Base-by-base conservation (phyloP, 1,284 basidiomycete genomes). In the Pseudozyma thailandica region DNA sequence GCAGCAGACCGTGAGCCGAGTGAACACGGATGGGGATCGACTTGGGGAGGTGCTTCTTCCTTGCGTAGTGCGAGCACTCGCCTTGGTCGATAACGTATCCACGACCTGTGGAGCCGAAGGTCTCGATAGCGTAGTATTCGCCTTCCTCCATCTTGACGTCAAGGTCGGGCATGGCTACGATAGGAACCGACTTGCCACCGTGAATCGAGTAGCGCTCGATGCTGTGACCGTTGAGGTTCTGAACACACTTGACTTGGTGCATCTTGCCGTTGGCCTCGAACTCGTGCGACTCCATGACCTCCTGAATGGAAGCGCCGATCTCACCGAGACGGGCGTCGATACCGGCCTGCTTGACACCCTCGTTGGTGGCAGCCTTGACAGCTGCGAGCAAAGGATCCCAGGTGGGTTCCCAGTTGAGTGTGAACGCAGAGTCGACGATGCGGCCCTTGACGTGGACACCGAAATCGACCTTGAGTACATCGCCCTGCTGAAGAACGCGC, bases 211-310 rank as follows among this genome's bases (percentile, higher is more conserved):
- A 82, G 12, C 68, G 74, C 35, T 73, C 76, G 56, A 82, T 82
- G 64, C 66, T 77, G 75, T 82, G 81, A 8, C 81, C 81, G 59
- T 81, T 78, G 48, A 82, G 76, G 66, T 82, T 82, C 51, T 77
- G 72, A 13, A 82, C 69, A 46, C 78, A 78, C 69, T 82, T 82
- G 53, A 82, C 81, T 61, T 91, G 93, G 74, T 90, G 79, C 35
- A 90, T 87, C 83, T 94, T 93, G 35, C 93, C 91, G 27, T 89
- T 87, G 20, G 94, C 89, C 80, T 94, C 93, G 18, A 98, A 94
- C 83, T 98, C 96, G 82, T 98, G 97, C 5, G 92, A 93, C 83
- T 98, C 94, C 96, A 99, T 98, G 3, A 94, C 94, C 84, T 99
- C 96, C 83, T 99, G 95, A 62, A 98, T 94, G 37, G 88, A 88